Evolutionary conservation across 2,329 filamentous ascomycete species (phyloP).

Genomic region (Daldinia sp.): DNA sequence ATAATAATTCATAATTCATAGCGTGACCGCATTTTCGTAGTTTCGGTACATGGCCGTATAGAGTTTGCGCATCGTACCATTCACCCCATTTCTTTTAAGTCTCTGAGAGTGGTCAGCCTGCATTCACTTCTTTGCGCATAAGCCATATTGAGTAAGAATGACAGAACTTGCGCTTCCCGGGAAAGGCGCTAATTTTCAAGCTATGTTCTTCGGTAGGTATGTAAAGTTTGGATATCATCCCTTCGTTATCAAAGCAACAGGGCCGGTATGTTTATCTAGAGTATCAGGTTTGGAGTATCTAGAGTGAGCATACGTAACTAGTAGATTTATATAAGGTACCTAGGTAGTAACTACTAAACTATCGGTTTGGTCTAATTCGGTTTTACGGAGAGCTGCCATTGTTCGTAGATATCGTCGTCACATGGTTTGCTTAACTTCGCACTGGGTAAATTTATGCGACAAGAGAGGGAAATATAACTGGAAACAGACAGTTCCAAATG

Average conservation of each 20-base stretch:
- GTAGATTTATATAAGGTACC: too few relatives aligned
- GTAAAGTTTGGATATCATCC: not conserved
- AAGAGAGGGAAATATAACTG: not conserved
- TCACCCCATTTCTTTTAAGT: slow-evolving; percentile 12
- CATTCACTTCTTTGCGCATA: slow-evolving; percentile 25
- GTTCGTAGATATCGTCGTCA: slow-evolving; percentile 16
- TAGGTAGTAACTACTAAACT: too few relatives aligned
- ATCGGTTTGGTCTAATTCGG: not conserved
- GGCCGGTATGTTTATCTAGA: not conserved
- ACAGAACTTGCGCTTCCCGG: slow-evolving; percentile 6
- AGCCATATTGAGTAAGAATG: slow-evolving; percentile 17
- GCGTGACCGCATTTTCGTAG: slow-evolving; percentile 30
- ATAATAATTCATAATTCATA: slow-evolving; percentile 18
- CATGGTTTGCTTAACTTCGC: slow-evolving; percentile 20
- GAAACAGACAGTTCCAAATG: slow-evolving; percentile 1
- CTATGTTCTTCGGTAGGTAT: not conserved
- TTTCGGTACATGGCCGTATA: slow-evolving; percentile 13
- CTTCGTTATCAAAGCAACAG: not conserved
- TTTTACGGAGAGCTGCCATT: slow-evolving; percentile 1
- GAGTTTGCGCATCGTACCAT: slow-evolving; percentile 30
- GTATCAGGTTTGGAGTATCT: not conserved
- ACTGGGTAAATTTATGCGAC: slow-evolving; percentile 23
- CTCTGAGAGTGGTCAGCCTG: slow-evolving; percentile 31
- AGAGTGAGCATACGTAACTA: not conserved
- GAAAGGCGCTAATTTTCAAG: slow-evolving; percentile 6